Base-by-base conservation (phyloP, 768 basidiomycete species). In the Agaricus sinodeliciosus region DNA sequence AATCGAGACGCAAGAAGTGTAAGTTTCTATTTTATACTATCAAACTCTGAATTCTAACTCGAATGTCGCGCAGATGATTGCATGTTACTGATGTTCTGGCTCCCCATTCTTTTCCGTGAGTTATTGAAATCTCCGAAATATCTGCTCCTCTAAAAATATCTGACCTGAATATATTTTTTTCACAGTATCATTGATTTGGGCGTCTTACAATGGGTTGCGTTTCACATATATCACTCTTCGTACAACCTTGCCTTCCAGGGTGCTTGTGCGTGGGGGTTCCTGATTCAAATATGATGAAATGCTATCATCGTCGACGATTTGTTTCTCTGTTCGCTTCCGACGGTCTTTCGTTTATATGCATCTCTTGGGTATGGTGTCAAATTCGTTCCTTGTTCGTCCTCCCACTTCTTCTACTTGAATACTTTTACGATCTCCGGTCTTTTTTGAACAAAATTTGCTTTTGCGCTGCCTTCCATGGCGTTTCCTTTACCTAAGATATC, bases 41-140 rank as follows among this genome's bases (percentile, higher is more conserved):
- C 1, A 39, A 28, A 25, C 12, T 11, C 54, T 50, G n/a, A 16
- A 35, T 4, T 52, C 27, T 49, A 45, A 58, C 40, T 62, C 35
- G 31, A 51, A 63, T 22, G 51, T 48, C 48, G 26, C 54, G 11
- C 60, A 90, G 88, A 85, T 68, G 90, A 93, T 64, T 83, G 82
- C 39, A 93, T 93, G 90, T 78, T 93, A 43, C 62, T 89, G 34
- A 63, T 86, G 39, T 93, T 93, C 72, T 93, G 90, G 90, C 73
- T 93, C 59, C 90, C 90, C 15, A 88, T 92, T 61, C 72, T 93
- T 8, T 66, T 91, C 55, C 67, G 89, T 92, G 60, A 72, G 88
- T 81, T n/a, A 34, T 13, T 34, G 15, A 3, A 43, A 26, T 28
- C 13, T n/a, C 15, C 27, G 25, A 15, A 4, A 27, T 22, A 1